phyloP scores from a whole-genome alignment of 2,329 filamentous ascomycete genomes.

The Botrytis porri region DNA sequence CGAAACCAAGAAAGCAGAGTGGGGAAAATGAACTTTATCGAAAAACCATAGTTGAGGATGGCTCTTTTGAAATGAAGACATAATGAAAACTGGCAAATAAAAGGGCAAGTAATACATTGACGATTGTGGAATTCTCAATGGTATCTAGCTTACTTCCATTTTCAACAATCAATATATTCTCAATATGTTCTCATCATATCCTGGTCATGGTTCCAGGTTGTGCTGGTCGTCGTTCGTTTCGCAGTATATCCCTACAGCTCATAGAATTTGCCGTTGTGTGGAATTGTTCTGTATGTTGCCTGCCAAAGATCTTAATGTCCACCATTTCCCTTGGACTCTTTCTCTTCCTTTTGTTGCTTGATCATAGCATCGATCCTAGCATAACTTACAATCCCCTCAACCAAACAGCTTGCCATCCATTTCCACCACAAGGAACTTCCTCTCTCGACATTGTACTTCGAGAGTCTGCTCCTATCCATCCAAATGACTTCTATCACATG shows the following conservation, averaged over 20 bases:
- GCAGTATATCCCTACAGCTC: neutral
- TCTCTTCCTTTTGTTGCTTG: slow-evolving; percentile 43
- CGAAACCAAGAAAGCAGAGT: neutral
- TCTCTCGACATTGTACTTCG: slow-evolving; percentile 47
- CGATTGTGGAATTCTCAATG: neutral
- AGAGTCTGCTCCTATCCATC: slow-evolving; percentile 49
- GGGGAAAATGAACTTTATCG: neutral
- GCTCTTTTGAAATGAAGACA: neutral
- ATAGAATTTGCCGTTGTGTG: neutral
- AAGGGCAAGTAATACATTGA: neutral
- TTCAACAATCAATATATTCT: neutral
- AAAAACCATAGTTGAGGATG: neutral
- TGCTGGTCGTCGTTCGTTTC: neutral
- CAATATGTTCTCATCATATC: neutral
- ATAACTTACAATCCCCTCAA: slow-evolving; percentile 54
- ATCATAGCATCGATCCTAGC: slow-evolving; percentile 51
- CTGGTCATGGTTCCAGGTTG: neutral
- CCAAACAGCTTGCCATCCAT: slow-evolving; percentile 52
- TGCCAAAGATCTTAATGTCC: neutral
- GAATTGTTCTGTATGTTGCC: neutral
- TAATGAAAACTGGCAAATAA: neutral
- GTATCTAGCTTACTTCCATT: neutral
- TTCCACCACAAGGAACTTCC: slow-evolving; percentile 49
- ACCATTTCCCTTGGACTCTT: slow-evolving; percentile 33
- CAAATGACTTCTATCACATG: slow-evolving; percentile 63